Base-by-base conservation (phyloP, 305 asterid genomes). In the Ajuga reptans region DNA sequence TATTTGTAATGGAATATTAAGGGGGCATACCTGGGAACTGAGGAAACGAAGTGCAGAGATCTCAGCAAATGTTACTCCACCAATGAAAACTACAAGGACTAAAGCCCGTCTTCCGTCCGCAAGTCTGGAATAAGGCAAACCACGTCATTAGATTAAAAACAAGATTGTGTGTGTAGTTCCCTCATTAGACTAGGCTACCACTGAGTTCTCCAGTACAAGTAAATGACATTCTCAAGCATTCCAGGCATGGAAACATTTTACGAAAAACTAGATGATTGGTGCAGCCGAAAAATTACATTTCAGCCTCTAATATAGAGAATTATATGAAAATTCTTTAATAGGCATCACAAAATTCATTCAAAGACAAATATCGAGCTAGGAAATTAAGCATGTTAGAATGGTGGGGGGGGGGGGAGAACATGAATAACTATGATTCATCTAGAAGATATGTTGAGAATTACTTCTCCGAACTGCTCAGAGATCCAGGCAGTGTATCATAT, bases 11-110 rank as follows among this genome's bases (percentile, higher is more conserved):
- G 36, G 59, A 49, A 18, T 3, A 14, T 42, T 8, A 33, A 37
- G 53, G 42, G 42, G 77, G 59, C 78, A 53, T 47, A 86, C 99
- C 96, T 90, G 96, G 68, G 95, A 77, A 76, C 94, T 86, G 68
- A 90, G 94, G 75, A 88, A 90, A 42, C 99, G 97, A 76, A 93
- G 97, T 57, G 99, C 97, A 66, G 97, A 87, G 31, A 90, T 90
- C 82, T 93, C 99, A 39, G 99, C 99, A 77, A 86, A 86, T 9
- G 99, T 93, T 66, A 93, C 99, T 64, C 97, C 99, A 56, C 99
- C 99, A 75, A 93, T 78, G 64, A 93, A 93, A 77, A 93, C 97
- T 29, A 93, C 97, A 24, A 90, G 95, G 83, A 93, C 92, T 73
- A 93, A 69, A 57, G 91, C 83, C n/a, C 97, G 97, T 75, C 95